Evolutionary conservation across 2,329 filamentous ascomycete genomes (phyloP).

Genomic region (Boeremia exigua): DNA sequence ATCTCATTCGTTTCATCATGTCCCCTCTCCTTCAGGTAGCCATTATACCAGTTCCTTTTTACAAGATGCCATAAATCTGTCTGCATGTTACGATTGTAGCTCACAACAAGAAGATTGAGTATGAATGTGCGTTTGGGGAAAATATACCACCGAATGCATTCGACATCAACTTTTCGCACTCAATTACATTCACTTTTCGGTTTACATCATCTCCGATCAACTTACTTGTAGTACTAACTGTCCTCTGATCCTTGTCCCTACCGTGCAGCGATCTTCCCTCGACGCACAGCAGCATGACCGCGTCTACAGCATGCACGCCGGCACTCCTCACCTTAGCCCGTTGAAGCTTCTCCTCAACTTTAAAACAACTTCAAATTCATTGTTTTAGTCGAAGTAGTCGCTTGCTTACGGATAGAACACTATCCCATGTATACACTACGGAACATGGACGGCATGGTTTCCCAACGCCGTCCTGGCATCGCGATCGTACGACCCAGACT

Average conservation of each 20-base stretch:
- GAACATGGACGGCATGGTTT: not conserved
- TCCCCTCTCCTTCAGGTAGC: too few species aligned
- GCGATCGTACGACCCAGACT: slow-evolving; percentile 7
- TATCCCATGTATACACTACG: not conserved
- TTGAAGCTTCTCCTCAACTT: not conserved
- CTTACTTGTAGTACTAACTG: too few species aligned
- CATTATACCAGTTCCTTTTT: not conserved
- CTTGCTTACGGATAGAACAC: not conserved
- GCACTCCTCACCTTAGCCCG: slow-evolving; percentile 1
- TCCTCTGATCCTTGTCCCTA: not conserved
- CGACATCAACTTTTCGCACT: too few species aligned
- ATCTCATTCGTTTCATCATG: not conserved
- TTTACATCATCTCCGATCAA: not conserved
- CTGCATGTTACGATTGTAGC: not conserved
- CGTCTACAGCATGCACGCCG: not conserved
- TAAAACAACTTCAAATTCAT: not conserved
- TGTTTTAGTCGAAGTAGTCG: too few species aligned
- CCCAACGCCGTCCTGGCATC: slow-evolving; percentile 8
- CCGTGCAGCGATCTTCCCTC: not conserved
- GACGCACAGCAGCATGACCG: not conserved
- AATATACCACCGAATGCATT: too few species aligned
- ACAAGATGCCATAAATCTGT: too few species aligned
- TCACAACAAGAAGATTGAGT: too few species aligned
- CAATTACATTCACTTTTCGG: not conserved
- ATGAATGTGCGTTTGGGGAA: too few species aligned